Evolutionary conservation across 2,329 filamentous ascomycete species (phyloP), one percentile per base, ranked within the genome.

Genomic region (Calonectria hawksworthii): DNA sequence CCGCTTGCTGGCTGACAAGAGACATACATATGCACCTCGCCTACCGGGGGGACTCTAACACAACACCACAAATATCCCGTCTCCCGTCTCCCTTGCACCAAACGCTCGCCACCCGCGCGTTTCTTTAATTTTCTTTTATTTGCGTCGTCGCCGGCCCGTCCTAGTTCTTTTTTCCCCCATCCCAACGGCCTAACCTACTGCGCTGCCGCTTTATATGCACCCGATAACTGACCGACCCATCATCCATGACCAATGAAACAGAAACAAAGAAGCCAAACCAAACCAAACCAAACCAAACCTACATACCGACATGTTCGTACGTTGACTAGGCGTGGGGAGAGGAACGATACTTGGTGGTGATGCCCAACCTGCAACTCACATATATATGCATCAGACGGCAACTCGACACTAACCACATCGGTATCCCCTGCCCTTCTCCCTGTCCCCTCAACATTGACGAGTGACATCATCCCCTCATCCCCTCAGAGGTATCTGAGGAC

Each of bases 11-110:
- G 36, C 36, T 64, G 61, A 65, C 18, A 50, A 65, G 28, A 65
- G 41, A 65, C 61, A 65, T 34, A 38, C 61, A 65, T 65, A 65
- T 65, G 61, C 61, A 65, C 61, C 61, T 65, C 61, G 41, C 41
- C 41, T 34, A 47, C n/a, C 34, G 23, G 38, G 56, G 56, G 56
- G 26, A 41, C 30, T 30, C 56, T 28, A 56, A 56, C 10, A 63
- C 32, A 65, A 32, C 14, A 32, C 26, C n/a, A 70, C 54, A 51
- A 26, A 38, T 26, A 63, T 44, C 26, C 23, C 9, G 14, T 51
- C 30, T 23, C 52, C 52, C 28, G 52, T 56, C 21, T 56, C 68
- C 38, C 30, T 63, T 63, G 23, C 56, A 41, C 56, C n/a, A 10
- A 38, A 26, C 32, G 34, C 34, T 41, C 16, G 21, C 56, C 52